Conservation (phyloP, 805 yeast genomes). For the Lachancea sp. region DNA sequence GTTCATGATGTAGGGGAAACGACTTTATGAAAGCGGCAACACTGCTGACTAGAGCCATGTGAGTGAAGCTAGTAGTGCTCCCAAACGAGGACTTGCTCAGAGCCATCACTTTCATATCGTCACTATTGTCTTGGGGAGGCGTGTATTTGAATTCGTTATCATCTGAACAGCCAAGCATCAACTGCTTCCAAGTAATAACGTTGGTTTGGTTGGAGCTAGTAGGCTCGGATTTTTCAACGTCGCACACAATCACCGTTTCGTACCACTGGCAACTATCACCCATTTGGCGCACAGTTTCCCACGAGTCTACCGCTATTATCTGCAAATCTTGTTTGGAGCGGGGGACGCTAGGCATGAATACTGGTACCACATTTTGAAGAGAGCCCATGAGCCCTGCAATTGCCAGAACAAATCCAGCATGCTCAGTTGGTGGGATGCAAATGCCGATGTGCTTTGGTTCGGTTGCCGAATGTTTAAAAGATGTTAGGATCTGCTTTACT, state of each 20-base stretch:
- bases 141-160: constrained; percentile 25
- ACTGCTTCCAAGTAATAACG: constrained; percentile 25
- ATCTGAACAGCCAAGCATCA: constrained; percentile 12
- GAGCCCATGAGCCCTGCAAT: constrained; percentile 40
- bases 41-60: constrained; percentile 47
- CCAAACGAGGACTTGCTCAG: constrained; percentile 20
- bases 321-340: constrained; percentile 26
- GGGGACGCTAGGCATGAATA: constrained; percentile 35
- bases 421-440: constrained; percentile 24
- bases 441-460: constrained; percentile 24
- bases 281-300: constrained; percentile 20
- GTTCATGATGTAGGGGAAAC: constrained; percentile 34
- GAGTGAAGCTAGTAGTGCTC: constrained; percentile 38
- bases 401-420: constrained; percentile 35
- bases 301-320: constrained; percentile 29
- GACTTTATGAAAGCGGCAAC: constrained; percentile 42
- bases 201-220: constrained; percentile 6
- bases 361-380: constrained; percentile 32
- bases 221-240: constrained; percentile 8
- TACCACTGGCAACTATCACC: constrained; percentile 27
- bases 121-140: constrained; percentile 29
- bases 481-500: constrained; percentile 16
- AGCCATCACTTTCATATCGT: constrained; percentile 34
- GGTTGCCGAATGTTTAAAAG: constrained; percentile 7
- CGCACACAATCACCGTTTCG: constrained; percentile 31